phyloP scores from a whole-genome alignment of 192 early-diverging fungal genomes.

The Fimicolochytrium jonesii region DNA sequence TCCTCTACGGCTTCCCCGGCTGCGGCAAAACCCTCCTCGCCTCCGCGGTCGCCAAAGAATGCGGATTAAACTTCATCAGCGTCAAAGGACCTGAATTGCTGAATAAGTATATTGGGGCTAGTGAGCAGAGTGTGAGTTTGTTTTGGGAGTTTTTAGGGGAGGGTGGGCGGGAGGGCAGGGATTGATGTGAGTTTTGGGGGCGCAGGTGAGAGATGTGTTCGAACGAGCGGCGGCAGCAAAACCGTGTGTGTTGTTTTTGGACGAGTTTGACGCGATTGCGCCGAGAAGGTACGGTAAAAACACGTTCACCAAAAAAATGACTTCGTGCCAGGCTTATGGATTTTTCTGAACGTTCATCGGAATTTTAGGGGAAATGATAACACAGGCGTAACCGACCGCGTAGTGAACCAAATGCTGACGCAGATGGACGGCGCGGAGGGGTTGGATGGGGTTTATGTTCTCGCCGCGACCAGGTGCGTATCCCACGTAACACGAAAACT shows the following conservation, averaged over 20 bases:
- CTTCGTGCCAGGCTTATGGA: neutral
- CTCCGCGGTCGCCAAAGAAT: constrained; percentile 92
- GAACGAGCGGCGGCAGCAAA: constrained; percentile 87
- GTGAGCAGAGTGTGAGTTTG: constrained; percentile 77
- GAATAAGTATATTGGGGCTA: constrained; percentile 98
- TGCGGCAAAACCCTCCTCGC: constrained; percentile 97
- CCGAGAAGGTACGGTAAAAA: constrained; percentile 76
- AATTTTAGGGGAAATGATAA: constrained; percentile 97
- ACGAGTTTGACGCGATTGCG: constrained; percentile 97
- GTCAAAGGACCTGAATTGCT: constrained; percentile 97
- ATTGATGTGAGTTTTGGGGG: neutral
- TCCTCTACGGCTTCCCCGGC: constrained; percentile 96
- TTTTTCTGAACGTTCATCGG: no score
- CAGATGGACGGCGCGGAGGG: constrained; percentile 99
- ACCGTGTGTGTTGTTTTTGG: constrained; percentile 96
- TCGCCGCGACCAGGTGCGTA: constrained; percentile 82
- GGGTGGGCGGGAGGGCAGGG: neutral
- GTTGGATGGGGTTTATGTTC: constrained; percentile 90
- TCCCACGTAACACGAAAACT: neutral
- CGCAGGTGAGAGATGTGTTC: constrained; percentile 86
- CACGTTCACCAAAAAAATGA: no score
- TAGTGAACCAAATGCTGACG: constrained; percentile 98
- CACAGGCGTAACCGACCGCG: constrained; percentile 96
- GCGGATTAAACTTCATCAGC: constrained; percentile 93
- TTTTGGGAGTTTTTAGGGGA: neutral